phyloP scores from a whole-genome alignment of 108 stramenopile genomes.

The Fragilaria crotonensis region DNA sequence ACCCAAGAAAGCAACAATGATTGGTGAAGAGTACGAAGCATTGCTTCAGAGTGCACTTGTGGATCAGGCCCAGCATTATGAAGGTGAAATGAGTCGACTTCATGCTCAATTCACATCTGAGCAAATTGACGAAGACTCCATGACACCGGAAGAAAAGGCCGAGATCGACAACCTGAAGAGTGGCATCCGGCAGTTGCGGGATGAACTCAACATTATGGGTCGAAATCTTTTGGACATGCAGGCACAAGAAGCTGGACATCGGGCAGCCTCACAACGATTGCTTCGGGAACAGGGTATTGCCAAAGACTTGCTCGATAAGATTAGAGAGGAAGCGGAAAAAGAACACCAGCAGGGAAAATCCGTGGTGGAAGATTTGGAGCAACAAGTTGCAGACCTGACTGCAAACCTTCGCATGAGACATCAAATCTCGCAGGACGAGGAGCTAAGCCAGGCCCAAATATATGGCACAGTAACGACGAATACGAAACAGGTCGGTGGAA shows the following conservation, averaged over 20 bases:
- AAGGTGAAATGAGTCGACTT: slow-evolving; percentile 68
- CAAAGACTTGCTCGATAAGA: slow-evolving; percentile 58
- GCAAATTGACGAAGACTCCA: slow-evolving; percentile 28
- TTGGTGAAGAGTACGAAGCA: slow-evolving; percentile 84
- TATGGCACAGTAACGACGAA: slow-evolving; percentile 35
- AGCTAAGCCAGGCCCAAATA: slow-evolving; percentile 67
- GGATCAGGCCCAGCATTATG: slow-evolving; percentile 83
- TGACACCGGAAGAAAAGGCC: slow-evolving; percentile 46
- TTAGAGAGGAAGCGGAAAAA: slow-evolving; percentile 44
- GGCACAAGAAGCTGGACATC: slow-evolving; percentile 53
- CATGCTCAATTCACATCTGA: slow-evolving; percentile 52
- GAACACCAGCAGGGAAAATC: slow-evolving; percentile 38
- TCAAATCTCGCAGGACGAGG: slow-evolving; percentile 56
- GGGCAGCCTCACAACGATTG: slow-evolving; percentile 51
- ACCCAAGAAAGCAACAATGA: slow-evolving; percentile 76
- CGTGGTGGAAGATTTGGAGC: slow-evolving; percentile 69
- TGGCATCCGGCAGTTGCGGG: slow-evolving; percentile 36
- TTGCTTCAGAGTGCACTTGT: slow-evolving; percentile 82
- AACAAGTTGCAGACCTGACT: slow-evolving; percentile 74
- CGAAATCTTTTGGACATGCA: slow-evolving; percentile 51
- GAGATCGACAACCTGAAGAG: slow-evolving; percentile 45
- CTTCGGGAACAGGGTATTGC: slow-evolving; percentile 64
- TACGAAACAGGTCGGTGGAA: slow-evolving; percentile 9
- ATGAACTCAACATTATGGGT: slow-evolving; percentile 35
- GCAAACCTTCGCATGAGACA: slow-evolving; percentile 65